phyloP scores from a whole-genome alignment of 257 asterid species.

The Fraxinus excelsior region DNA sequence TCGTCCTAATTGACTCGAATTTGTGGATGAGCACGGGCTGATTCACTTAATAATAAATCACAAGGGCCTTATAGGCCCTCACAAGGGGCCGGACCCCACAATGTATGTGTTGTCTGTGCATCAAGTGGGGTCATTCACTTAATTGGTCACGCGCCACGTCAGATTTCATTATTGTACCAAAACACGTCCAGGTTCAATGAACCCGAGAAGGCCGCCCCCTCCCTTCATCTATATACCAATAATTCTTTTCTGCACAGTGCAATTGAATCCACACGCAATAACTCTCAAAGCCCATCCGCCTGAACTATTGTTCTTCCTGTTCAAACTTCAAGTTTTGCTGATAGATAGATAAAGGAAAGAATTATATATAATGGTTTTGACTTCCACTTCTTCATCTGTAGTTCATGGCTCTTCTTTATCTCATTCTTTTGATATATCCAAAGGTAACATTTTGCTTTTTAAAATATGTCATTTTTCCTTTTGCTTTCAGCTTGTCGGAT shows the following conservation, averaged over 20 bases:
- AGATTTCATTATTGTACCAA: conserved; percentile 14
- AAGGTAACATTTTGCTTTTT: conserved; percentile 39
- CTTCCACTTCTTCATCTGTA: conserved; percentile 58
- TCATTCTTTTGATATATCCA: conserved; percentile 41
- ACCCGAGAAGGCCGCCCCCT: conserved; percentile 36
- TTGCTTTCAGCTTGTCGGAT: not conserved
- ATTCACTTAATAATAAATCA: no score
- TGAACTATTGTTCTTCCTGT: not conserved
- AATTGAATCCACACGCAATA: not conserved
- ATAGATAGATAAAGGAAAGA: not conserved
- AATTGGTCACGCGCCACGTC: conserved; percentile 30
- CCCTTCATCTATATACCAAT: conserved; percentile 24
- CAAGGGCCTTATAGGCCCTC: no score
- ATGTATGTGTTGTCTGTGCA: no score
- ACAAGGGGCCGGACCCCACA: no score
- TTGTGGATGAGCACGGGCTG: no score
- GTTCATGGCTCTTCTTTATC: conserved; percentile 44
- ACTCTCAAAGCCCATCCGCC: conserved; percentile 22
- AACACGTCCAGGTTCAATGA: conserved; percentile 77
- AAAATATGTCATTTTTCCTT: not conserved
- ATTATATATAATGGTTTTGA: conserved; percentile 50
- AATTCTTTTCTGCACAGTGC: conserved; percentile 18
- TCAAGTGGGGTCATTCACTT: no score
- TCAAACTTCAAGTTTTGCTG: not conserved
- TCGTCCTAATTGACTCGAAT: no score